These are phyloP conservation scores for Kalanchoe fedtschenkoi DNA, from an alignment of 164 flowering plant genomes.

Conservation along the genomic window DNA sequence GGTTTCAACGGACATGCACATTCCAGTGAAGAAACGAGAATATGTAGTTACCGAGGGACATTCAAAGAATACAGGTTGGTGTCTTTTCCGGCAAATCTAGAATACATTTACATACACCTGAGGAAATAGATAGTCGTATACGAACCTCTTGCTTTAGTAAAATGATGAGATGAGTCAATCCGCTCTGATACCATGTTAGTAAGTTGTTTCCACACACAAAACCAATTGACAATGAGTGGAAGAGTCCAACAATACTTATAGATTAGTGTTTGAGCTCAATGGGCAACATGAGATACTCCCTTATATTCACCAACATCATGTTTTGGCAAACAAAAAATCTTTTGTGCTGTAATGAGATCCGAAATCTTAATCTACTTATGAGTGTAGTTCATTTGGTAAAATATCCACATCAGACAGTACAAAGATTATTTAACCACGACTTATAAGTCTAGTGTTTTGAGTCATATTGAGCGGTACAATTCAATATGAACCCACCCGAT, in stretches of 20 bases:
- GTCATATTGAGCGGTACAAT: slow-evolving; percentile 9
- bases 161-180: slow-evolving; percentile 21
- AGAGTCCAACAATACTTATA: too few species aligned
- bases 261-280: too few species aligned
- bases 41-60: background rate
- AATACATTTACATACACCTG: background rate
- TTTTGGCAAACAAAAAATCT: slow-evolving; percentile 34
- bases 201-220: too few species aligned
- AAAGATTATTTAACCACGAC: too few species aligned
- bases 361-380: slow-evolving; percentile 90
- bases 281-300: too few species aligned
- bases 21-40: slow-evolving; percentile 36
- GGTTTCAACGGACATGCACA: slow-evolving; percentile 96
- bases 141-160: slow-evolving; percentile 52
- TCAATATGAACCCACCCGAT: too few species aligned
- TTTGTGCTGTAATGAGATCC: slow-evolving; percentile 68
- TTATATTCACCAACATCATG: too few species aligned
- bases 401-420: too few species aligned
- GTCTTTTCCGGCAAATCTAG: background rate
- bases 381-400: too few species aligned
- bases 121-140: background rate
- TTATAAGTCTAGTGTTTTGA: too few species aligned
- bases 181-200: too few species aligned
- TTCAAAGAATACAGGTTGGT: background rate
- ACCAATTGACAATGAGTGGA: too few species aligned